Base-by-base conservation (phyloP, 805 yeast species). In the Blastobotrys attinorum region DNA sequence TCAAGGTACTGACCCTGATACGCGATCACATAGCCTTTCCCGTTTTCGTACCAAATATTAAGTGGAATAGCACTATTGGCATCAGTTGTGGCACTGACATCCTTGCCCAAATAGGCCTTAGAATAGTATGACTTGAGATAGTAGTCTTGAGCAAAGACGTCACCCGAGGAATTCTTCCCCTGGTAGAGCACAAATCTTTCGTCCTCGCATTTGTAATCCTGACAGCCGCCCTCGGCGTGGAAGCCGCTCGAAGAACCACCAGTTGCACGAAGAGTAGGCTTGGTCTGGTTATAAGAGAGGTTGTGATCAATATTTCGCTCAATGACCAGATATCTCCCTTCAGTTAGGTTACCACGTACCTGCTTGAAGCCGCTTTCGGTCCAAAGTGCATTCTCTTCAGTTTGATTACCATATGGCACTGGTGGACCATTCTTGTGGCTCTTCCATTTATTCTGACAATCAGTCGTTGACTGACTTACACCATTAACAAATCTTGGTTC, bases 401-500 rank as follows among this genome's bases (percentile, higher is more conserved):
- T 48, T 39, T 51, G 53, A 17, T 49, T 29, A n/a, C 54, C 56
- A 37, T 51, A 51, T 2, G 57, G 55, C 31, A 49, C 40, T 15
- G 54, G 47, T 18, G 50, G 47, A n/a, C 29, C 29, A 25, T 23
- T 22, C 34, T 43, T 44, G 13, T 39, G 42, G 31, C 40, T 22
- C 7, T 42, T 21, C 35, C 35, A 43, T 42, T 47, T 37, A 11
- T 23, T 38, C 11, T 31, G 36, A 20, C 51, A 47, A n/a, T 45
- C 17, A 13, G 36, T 16, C 16, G 44, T 36, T n/a, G 39, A 23
- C 31, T 23, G 31, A 2, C 52, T 45, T 17, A 38, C 31, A 17
- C 22, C 34, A 13, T 48, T 50, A 7, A 25, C 31, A 18, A 40
- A 16, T 16, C 17, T n/a, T 2, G 55, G 55, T 29, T 16, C 43